Percentiles rank a stretch among this genome's conserved stretches.
phyloP scores from a whole-genome alignment of 2,329 filamentous ascomycete genomes.

The Penicillium sp. region DNA sequence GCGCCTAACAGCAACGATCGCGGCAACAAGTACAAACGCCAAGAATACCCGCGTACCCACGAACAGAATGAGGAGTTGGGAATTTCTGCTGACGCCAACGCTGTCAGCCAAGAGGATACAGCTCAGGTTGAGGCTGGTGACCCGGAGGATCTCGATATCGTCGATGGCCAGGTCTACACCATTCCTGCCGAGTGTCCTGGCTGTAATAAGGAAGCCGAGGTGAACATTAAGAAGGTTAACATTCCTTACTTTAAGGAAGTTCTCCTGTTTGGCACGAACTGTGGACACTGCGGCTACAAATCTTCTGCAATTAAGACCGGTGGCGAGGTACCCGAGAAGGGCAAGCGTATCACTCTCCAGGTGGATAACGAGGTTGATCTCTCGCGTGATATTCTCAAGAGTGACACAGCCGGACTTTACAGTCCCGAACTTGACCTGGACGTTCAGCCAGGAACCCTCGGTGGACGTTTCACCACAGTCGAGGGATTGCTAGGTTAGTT shows the following conservation, averaged over 20 bases:
- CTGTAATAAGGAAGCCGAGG: slow-evolving; percentile 83
- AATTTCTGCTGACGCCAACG: slow-evolving; percentile 55
- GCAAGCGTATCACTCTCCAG: slow-evolving; percentile 75
- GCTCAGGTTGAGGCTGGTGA: slow-evolving; percentile 46
- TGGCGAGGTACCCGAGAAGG: slow-evolving; percentile 82
- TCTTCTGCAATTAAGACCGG: slow-evolving; percentile 98
- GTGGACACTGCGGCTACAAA: slow-evolving; percentile 87
- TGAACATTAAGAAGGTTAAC: slow-evolving; percentile 7
- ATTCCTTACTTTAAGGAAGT: slow-evolving; percentile 84
- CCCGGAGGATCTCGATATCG: slow-evolving; percentile 72
- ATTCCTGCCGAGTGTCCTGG: slow-evolving; percentile 91
- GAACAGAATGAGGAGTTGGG: slow-evolving; percentile 87
- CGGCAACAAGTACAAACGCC: slow-evolving; percentile 86
- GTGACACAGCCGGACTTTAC: slow-evolving; percentile 82
- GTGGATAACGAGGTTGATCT: slow-evolving; percentile 72
- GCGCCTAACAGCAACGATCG: slow-evolving; percentile 73
- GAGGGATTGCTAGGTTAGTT: slow-evolving; percentile 58
- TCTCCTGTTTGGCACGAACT: slow-evolving; percentile 90
- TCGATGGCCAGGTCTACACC: slow-evolving; percentile 88
- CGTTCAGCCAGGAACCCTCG: slow-evolving; percentile 73
- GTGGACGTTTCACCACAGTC: slow-evolving; percentile 93
- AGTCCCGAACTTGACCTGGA: slow-evolving; percentile 80
- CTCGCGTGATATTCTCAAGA: slow-evolving; percentile 91
- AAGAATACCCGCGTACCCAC: slow-evolving; percentile 76
- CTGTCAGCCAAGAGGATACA: slow-evolving; percentile 30